These are phyloP conservation scores for Conticribra guillardii DNA, from an alignment of 108 stramenopile genomes.

Conservation along the genomic window DNA sequence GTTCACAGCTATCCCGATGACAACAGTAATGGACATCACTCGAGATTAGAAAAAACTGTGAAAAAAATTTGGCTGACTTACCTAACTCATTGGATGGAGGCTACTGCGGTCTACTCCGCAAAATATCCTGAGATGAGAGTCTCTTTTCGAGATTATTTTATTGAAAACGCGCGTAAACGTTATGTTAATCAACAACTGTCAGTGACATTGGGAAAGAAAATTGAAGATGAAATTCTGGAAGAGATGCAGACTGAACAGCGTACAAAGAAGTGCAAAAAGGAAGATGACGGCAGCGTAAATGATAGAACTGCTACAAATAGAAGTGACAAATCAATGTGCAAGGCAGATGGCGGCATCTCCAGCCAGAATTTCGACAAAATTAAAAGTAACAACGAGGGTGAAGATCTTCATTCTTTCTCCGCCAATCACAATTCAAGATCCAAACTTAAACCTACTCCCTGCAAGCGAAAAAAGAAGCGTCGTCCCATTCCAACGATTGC, in stretches of 20 bases:
- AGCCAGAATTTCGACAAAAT: too few species aligned
- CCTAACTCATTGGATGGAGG: conserved; percentile 63
- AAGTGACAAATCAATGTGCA: too few species aligned
- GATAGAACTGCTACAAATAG: too few species aligned
- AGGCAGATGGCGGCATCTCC: too few species aligned
- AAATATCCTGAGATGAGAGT: conserved; percentile 73
- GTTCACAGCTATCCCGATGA: not conserved
- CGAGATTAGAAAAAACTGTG: conserved; percentile 28
- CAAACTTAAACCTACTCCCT: too few species aligned
- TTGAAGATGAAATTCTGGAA: conserved; percentile 47
- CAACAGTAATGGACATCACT: not conserved
- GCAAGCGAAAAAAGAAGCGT: too few species aligned
- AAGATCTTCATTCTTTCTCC: too few species aligned
- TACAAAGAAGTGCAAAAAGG: conserved; percentile 1
- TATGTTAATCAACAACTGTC: conserved; percentile 44
- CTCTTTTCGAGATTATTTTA: conserved; percentile 71
- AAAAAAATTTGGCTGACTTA: conserved; percentile 65
- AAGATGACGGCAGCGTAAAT: too few species aligned
- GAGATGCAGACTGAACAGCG: conserved; percentile 19
- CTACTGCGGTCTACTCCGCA: conserved; percentile 47
- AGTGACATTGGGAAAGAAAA: conserved; percentile 38
- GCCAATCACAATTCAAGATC: too few species aligned
- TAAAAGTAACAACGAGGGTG: too few species aligned
- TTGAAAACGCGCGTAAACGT: conserved; percentile 13
- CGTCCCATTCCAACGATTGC: conserved; percentile 16